A percentile compares a stretch with the other conserved stretches of the same genome.
These are phyloP conservation scores for Cyclotella cryptica DNA, from an alignment of 108 stramenopile genomes.

Conservation along the genomic window DNA sequence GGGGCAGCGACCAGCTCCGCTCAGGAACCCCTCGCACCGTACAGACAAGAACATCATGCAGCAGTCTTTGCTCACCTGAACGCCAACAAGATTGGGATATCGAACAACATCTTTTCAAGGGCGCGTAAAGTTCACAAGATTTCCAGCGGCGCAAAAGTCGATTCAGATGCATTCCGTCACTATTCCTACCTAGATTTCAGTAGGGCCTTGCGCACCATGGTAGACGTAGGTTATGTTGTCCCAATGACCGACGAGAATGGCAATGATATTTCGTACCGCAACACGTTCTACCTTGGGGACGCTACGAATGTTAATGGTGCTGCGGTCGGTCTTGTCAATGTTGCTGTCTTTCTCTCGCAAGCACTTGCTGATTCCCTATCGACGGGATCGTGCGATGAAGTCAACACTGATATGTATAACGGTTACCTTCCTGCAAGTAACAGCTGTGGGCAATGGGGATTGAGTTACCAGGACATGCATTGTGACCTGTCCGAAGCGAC, in stretches of 20 bases:
- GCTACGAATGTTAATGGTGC: background rate
- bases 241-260: slow-evolving; percentile 1
- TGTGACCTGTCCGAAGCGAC: slow-evolving; percentile 1
- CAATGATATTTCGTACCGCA: background rate
- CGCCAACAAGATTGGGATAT: slow-evolving; percentile 18
- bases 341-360: slow-evolving; percentile 17
- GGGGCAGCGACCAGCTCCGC: background rate
- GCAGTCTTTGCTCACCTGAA: slow-evolving; percentile 19
- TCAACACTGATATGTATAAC: slow-evolving; percentile 16
- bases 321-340: slow-evolving; percentile 16
- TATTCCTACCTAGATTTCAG: slow-evolving; percentile 13
- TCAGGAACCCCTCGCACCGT: background rate
- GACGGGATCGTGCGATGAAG: slow-evolving; percentile 27
- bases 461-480: slow-evolving; percentile 25
- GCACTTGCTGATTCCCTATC: slow-evolving; percentile 5
- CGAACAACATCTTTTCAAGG: slow-evolving; percentile 13
- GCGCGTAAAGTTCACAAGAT: background rate
- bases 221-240: slow-evolving; percentile 13
- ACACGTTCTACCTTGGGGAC: slow-evolving; percentile 23
- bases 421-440: slow-evolving; percentile 17
- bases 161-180: background rate
- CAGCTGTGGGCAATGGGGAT: slow-evolving; percentile 20
- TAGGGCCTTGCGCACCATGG: slow-evolving; percentile 18
- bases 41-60: background rate
- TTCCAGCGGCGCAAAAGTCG: background rate